Conservation (phyloP, 345 rosid species). For the Stellera chamaejasme region DNA sequence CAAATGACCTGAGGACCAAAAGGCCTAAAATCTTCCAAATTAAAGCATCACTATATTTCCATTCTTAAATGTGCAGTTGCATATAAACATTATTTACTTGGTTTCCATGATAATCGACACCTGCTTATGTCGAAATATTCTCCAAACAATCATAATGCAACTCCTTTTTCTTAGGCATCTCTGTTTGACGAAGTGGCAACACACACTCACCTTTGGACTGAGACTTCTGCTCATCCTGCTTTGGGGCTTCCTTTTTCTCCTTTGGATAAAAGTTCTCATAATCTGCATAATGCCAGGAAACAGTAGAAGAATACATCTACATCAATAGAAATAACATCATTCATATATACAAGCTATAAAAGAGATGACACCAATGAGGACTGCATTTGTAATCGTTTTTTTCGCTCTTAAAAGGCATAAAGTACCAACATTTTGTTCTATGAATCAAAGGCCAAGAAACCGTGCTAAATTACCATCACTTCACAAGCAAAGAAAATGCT, state of each 20-base stretch:
- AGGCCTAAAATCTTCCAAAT: no score
- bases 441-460: no score
- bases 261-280: conserved; percentile 81
- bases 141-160: no score
- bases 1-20: no score
- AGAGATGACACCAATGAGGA: conserved; percentile 1
- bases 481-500: no score
- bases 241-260: conserved; percentile 74
- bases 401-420: neutral
- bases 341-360: conserved; percentile 14
- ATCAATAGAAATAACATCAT: conserved; percentile 4
- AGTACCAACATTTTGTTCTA: neutral
- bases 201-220: conserved; percentile 57
- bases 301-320: neutral
- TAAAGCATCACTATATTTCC: no score
- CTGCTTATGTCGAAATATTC: no score
- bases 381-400: conserved; percentile 13
- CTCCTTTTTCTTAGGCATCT: neutral
- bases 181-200: neutral
- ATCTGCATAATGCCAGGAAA: conserved; percentile 35
- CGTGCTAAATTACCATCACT: no score
- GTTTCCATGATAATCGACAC: no score
- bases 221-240: conserved; percentile 68
- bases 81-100: no score
- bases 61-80: no score